Conservation (phyloP, 495 filamentous ascomycete species). For the Xylaria nigripes region DNA sequence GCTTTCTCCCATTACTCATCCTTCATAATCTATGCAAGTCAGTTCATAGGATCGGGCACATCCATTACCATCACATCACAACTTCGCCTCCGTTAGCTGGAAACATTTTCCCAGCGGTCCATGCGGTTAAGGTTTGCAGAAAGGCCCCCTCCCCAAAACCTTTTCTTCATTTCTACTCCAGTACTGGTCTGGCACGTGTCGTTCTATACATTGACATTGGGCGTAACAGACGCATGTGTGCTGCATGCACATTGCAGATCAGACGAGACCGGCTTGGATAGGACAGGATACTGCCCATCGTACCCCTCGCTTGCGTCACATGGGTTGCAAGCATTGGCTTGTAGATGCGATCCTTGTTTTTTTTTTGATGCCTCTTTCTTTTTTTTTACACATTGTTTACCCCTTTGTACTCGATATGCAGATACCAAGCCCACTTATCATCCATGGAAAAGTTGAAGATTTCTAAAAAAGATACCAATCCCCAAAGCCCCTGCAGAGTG, state of each 20-base stretch:
- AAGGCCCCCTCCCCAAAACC: background rate
- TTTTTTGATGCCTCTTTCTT: background rate
- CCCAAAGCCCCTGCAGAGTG: background rate
- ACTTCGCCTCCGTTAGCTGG: background rate
- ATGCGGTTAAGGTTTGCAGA: background rate
- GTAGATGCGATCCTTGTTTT: background rate
- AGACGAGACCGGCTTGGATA: conserved; percentile 10
- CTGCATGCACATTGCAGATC: conserved; percentile 16
- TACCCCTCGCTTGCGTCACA: conserved; percentile 7
- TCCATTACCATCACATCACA: background rate
- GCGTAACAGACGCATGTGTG: conserved; percentile 7
- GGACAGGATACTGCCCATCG: conserved; percentile 6
- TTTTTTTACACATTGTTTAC: background rate
- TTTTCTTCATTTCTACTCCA: conserved; percentile 4
- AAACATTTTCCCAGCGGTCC: background rate
- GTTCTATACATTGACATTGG: conserved; percentile 10
- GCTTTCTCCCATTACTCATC: background rate
- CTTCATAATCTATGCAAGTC: conserved; percentile 3
- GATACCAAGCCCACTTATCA: too few species aligned
- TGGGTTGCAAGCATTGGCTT: conserved; percentile 2
- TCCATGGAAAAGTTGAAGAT: too few species aligned
- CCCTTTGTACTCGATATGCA: too few species aligned
- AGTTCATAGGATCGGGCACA: background rate
- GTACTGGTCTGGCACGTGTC: conserved; percentile 10
- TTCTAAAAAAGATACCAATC: too few species aligned